Evolutionary conservation across 1,284 basidiomycete genomes (phyloP).

Genomic region (Coniferiporia weirii): DNA sequence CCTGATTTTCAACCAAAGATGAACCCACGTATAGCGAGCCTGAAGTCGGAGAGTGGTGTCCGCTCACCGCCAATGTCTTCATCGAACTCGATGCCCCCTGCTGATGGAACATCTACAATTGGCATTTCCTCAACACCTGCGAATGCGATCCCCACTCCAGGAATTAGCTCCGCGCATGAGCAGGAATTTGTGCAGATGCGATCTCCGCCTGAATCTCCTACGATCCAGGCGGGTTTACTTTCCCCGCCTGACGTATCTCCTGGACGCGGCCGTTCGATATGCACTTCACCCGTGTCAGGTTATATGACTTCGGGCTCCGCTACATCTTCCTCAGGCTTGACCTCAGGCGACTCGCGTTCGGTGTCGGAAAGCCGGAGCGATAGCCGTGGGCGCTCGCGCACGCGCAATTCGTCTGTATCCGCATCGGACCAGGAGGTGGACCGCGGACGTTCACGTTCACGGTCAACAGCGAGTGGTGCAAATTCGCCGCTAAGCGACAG

Average conservation of each 20-base stretch:
- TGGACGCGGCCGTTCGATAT: conserved; percentile 10
- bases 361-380: conserved; percentile 16
- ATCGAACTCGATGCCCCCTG: background rate
- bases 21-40: conserved; percentile 14
- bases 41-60: conserved; percentile 6
- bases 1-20: conserved; percentile 12
- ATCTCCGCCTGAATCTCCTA: conserved; percentile 11
- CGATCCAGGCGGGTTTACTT: conserved; percentile 2
- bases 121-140: conserved; percentile 4
- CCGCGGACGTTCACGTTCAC: conserved; percentile 13
- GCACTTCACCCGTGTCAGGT: conserved; percentile 8
- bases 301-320: conserved; percentile 5
- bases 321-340: conserved; percentile 8
- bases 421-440: conserved; percentile 13
- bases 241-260: conserved; percentile 16
- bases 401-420: conserved; percentile 14
- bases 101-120: background rate
- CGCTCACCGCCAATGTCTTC: conserved; percentile 1
- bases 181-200: conserved; percentile 4
- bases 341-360: conserved; percentile 9
- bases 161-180: conserved; percentile 7
- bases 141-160: conserved; percentile 14
- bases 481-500: conserved; percentile 15
- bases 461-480: conserved; percentile 14
- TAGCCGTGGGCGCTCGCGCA: conserved; percentile 15